A percentile compares a stretch with the other conserved stretches of the same genome.
Evolutionary conservation across 2,329 filamentous ascomycete species (phyloP).

Genomic region (Verticillium alfalfae): DNA sequence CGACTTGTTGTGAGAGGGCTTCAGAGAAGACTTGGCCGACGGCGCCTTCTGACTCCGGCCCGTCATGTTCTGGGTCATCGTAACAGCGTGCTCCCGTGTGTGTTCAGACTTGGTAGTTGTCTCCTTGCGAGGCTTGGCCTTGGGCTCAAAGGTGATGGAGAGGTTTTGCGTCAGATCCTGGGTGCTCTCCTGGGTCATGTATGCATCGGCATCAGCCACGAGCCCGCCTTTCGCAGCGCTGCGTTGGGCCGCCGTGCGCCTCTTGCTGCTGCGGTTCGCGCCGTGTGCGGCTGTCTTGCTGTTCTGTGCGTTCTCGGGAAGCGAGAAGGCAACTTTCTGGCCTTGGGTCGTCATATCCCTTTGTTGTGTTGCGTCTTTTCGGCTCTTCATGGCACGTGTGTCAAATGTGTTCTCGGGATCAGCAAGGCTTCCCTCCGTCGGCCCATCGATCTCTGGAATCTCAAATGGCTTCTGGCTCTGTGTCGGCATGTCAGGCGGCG

Average conservation of each 20-base stretch:
- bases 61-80: conserved; percentile 12
- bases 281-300: conserved; percentile 19
- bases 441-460: conserved; percentile 18
- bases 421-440: conserved; percentile 17
- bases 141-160: conserved; percentile 14
- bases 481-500: conserved; percentile 22
- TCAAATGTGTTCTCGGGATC: conserved; percentile 10
- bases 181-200: conserved; percentile 13
- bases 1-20: conserved; percentile 8
- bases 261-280: conserved; percentile 37
- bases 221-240: conserved; percentile 8
- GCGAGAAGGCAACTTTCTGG: conserved; percentile 35
- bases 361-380: background rate
- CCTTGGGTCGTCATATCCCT: conserved; percentile 12
- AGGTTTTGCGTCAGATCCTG: conserved; percentile 16
- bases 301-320: conserved; percentile 27
- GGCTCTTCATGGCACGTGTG: conserved; percentile 7
- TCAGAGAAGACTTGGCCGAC: conserved; percentile 6
- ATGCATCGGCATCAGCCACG: conserved; percentile 9
- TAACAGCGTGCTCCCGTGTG: conserved; percentile 6
- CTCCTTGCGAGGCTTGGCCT: conserved; percentile 10
- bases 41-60: conserved; percentile 11
- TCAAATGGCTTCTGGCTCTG: conserved; percentile 23
- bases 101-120: background rate
- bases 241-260: conserved; percentile 17